Conservation (phyloP, 140 eudicot species). For the Eryngium alpinum region DNA sequence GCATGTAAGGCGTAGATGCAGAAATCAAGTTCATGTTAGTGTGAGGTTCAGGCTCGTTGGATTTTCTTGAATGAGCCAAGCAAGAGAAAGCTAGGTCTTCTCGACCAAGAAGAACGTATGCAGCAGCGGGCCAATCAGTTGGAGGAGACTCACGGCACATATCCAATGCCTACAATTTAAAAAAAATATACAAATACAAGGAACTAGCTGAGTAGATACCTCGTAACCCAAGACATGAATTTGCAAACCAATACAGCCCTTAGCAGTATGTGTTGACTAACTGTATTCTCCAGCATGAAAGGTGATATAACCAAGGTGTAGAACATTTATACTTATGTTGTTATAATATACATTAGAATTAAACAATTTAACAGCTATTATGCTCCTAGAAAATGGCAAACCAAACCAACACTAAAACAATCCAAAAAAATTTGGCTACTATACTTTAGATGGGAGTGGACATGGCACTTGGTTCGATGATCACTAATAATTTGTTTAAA, state of each 20-base stretch:
- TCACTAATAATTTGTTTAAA: background rate
- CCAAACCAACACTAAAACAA: background rate
- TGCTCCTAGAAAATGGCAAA: background rate
- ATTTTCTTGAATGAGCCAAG: conserved; percentile 44
- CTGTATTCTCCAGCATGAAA: background rate
- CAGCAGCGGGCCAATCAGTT: conserved; percentile 94
- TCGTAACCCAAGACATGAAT: background rate
- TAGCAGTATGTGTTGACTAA: background rate
- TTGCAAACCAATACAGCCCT: background rate
- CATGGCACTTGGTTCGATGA: background rate
- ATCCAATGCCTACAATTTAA: conserved; percentile 57
- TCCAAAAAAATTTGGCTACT: background rate
- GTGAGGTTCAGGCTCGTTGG: conserved; percentile 44
- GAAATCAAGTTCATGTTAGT: conserved; percentile 58
- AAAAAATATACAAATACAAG: conserved; percentile 8
- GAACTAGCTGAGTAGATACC: background rate
- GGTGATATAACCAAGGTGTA: background rate
- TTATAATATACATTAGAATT: background rate
- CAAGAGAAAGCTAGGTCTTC: conserved; percentile 84
- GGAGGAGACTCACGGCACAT: conserved; percentile 98
- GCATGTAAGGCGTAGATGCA: conserved; percentile 88
- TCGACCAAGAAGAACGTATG: conserved; percentile 95
- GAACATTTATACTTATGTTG: background rate
- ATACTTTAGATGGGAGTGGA: background rate
- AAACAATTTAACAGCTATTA: background rate